Evolutionary conservation across 208 protist genomes (phyloP).

Genomic region (Trypanosoma caninum): DNA sequence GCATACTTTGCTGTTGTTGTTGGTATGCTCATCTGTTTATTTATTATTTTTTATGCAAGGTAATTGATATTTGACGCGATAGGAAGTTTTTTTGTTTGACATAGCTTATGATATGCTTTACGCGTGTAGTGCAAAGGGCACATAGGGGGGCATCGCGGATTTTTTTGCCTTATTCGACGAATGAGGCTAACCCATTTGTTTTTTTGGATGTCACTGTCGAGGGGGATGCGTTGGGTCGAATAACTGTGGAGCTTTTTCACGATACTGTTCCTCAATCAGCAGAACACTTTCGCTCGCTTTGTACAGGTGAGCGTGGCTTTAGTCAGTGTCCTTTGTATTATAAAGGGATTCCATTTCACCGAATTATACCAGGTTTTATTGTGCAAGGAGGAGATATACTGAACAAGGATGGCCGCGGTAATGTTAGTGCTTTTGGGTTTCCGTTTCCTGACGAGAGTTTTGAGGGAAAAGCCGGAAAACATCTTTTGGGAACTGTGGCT

Average conservation of each 20-base stretch:
- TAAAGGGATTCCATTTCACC: slow-evolving; percentile 93
- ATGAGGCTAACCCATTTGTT: slow-evolving; percentile 71
- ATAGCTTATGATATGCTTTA: slow-evolving; percentile 12
- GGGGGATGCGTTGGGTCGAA: slow-evolving; percentile 62
- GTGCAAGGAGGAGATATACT: slow-evolving; percentile 95
- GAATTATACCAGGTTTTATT: slow-evolving; percentile 94
- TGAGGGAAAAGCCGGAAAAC: slow-evolving; percentile 85
- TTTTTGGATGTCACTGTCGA: slow-evolving; percentile 87
- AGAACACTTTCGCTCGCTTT: slow-evolving; percentile 94
- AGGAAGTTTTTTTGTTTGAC: neutral
- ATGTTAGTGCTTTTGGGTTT: slow-evolving; percentile 93
- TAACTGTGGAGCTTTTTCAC: slow-evolving; percentile 92
- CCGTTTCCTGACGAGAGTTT: slow-evolving; percentile 94
- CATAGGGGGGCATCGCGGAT: slow-evolving; percentile 9
- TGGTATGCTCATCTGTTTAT: slow-evolving; percentile 19
- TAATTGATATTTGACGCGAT: neutral
- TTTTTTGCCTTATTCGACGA: slow-evolving; percentile 61
- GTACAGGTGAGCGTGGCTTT: slow-evolving; percentile 87
- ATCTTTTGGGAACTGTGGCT: slow-evolving; percentile 80
- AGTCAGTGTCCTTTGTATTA: slow-evolving; percentile 79
- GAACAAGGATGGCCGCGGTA: slow-evolving; percentile 90
- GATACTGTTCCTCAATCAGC: slow-evolving; percentile 90
- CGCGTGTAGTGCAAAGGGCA: slow-evolving; percentile 4
- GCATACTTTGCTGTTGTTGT: too few relatives aligned
- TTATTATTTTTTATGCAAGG: neutral